A percentile compares a stretch with the other conserved stretches of the same genome.
Evolutionary conservation across 169 alveolate genomes (phyloP).

Genomic region (Plasmodium coatneyi): DNA sequence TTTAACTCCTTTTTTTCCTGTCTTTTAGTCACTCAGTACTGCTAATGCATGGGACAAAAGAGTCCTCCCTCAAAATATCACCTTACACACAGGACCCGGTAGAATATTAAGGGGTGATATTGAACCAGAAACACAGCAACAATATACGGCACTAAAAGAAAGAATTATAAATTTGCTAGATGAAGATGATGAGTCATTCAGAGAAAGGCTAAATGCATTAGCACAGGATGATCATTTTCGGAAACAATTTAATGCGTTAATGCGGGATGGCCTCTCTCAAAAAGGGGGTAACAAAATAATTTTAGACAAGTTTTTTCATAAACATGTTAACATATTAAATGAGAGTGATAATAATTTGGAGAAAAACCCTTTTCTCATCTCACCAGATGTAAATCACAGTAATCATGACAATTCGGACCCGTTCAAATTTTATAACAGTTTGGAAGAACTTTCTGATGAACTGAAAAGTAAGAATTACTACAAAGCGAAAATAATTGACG

Average conservation of each 20-base stretch:
- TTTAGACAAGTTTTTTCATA: not conserved
- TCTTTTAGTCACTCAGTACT: not conserved
- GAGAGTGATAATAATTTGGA: not conserved
- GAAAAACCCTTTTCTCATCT: not conserved
- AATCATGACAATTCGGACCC: no score
- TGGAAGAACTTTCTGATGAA: not conserved
- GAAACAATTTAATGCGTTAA: not conserved
- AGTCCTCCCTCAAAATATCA: not conserved
- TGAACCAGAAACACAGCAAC: not conserved
- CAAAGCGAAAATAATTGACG: no score
- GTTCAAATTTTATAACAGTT: no score
- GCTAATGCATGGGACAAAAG: not conserved
- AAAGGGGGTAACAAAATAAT: not conserved
- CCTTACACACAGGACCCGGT: not conserved
- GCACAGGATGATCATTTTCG: not conserved
- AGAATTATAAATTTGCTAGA: not conserved
- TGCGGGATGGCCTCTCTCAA: not conserved
- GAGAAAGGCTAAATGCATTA: not conserved
- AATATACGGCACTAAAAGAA: not conserved
- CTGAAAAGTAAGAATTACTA: no score
- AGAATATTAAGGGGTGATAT: slow-evolving; percentile 8
- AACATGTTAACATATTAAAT: not conserved
- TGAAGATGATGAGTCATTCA: not conserved
- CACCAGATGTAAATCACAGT: not conserved
- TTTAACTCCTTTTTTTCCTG: not conserved